Evolutionary conservation across 2,329 filamentous ascomycete species (phyloP).

Genomic region (Aspergillus caelatus): DNA sequence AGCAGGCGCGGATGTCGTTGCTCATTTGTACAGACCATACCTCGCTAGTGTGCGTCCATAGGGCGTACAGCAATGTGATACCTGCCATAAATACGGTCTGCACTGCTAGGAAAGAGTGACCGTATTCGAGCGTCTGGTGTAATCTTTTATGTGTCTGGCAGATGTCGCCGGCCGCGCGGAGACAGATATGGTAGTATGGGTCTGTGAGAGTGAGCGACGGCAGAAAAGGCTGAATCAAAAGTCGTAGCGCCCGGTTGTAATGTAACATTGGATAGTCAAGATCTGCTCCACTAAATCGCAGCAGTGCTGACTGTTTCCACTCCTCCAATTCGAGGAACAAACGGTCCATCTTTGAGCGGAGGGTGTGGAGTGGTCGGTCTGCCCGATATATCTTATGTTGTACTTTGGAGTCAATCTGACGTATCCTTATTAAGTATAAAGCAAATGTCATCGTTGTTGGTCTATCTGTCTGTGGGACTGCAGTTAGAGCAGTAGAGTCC

Average conservation of each 20-base stretch:
- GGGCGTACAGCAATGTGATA: constrained; percentile 40
- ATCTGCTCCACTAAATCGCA: constrained; percentile 39
- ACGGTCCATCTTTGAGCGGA: constrained; percentile 52
- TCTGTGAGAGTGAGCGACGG: constrained; percentile 50
- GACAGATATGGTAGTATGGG: constrained; percentile 50
- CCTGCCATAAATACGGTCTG: constrained; percentile 44
- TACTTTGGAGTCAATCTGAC: constrained; percentile 53
- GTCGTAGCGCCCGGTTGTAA: constrained; percentile 54
- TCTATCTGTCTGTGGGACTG: constrained; percentile 32
- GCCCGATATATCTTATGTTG: constrained; percentile 57
- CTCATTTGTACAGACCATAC: constrained; percentile 54
- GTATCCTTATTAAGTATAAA: constrained; percentile 50
- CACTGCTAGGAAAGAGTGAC: constrained; percentile 43
- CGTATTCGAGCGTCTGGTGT: constrained; percentile 43
- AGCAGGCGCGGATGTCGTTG: constrained; percentile 55
- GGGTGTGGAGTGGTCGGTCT: constrained; percentile 48
- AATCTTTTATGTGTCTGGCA: constrained; percentile 43
- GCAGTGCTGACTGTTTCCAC: constrained; percentile 48
- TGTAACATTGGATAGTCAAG: constrained; percentile 54
- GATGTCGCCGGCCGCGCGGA: constrained; percentile 40
- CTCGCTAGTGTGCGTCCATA: constrained; percentile 48
- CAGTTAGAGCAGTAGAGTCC: constrained; percentile 37
- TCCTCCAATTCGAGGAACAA: constrained; percentile 51
- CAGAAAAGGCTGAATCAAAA: constrained; percentile 56
- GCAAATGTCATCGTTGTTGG: constrained; percentile 46